phyloP scores from a whole-genome alignment of 75 land plant genomes.

The Azolla pinnata region DNA sequence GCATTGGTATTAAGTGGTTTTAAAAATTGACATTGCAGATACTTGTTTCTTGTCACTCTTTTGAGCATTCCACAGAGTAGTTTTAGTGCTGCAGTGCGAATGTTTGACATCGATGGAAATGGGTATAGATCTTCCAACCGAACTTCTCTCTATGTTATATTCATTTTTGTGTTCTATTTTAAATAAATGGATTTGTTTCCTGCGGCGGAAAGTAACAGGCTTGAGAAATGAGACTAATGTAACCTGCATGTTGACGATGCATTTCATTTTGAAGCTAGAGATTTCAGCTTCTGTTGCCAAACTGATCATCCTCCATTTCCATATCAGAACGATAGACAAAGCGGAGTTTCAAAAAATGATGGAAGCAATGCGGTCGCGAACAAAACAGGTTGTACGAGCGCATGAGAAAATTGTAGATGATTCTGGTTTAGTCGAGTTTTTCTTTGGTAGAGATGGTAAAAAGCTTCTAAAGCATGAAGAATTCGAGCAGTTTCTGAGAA shows the following conservation, averaged over 20 bases:
- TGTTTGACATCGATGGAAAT: constrained; percentile 79
- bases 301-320: too few species aligned
- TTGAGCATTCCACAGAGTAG: constrained; percentile 83
- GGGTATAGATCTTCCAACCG: too few species aligned
- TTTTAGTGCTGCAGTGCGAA: constrained; percentile 67
- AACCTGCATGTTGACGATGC: too few species aligned
- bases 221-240: too few species aligned
- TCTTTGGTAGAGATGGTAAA: constrained; percentile 75
- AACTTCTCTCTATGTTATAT: too few species aligned
- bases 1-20: constrained; percentile 1
- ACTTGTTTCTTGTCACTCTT: constrained; percentile 77
- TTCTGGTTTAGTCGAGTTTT: constrained; percentile 72
- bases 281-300: too few species aligned
- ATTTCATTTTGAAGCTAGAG: too few species aligned
- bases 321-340: constrained; percentile 55
- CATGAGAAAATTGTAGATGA: constrained; percentile 45
- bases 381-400: constrained; percentile 56
- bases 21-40: constrained; percentile 44
- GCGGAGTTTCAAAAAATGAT: constrained; percentile 84
- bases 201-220: too few species aligned
- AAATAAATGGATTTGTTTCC: too few species aligned
- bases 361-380: constrained; percentile 50
- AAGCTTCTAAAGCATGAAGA: constrained; percentile 30
- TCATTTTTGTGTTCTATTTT: too few species aligned
- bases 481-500: constrained; percentile 55